A percentile compares a stretch with the other conserved stretches of the same genome.
These are phyloP conservation scores for Fraxinus latifolia DNA, from an alignment of 305 asterid species.

Conservation along the genomic window DNA sequence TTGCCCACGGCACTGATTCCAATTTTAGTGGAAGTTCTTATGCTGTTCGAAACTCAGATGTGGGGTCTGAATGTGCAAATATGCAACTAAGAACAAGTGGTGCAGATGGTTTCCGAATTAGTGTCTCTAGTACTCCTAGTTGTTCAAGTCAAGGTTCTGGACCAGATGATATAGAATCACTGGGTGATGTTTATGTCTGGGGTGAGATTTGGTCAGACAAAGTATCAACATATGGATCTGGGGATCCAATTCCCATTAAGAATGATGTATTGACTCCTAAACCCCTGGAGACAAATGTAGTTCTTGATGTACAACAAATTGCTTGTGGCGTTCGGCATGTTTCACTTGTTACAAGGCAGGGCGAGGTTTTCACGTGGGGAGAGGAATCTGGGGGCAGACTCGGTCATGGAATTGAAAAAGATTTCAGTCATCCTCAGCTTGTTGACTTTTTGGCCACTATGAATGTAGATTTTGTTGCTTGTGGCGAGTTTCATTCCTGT, in stretches of 20 bases:
- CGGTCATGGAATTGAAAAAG: constrained; percentile 82
- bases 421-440: constrained; percentile 64
- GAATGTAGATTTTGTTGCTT: constrained; percentile 65
- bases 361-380: constrained; percentile 93
- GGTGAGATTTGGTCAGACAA: constrained; percentile 89
- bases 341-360: constrained; percentile 86
- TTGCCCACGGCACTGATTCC: constrained; percentile 49
- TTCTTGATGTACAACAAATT: constrained; percentile 78
- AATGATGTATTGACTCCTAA: constrained; percentile 65
- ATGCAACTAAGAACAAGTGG: constrained; percentile 81
- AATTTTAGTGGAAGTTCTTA: constrained; percentile 31
- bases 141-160: constrained; percentile 83
- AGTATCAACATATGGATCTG: constrained; percentile 45
- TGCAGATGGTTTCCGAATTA: constrained; percentile 86
- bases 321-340: constrained; percentile 83
- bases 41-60: constrained; percentile 64
- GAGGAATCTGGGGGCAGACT: constrained; percentile 89
- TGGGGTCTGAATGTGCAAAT: constrained; percentile 58
- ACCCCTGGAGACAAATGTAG: constrained; percentile 72
- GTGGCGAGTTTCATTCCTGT: constrained; percentile 89
- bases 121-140: constrained; percentile 93
- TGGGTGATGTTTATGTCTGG: constrained; percentile 93
- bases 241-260: constrained; percentile 53
- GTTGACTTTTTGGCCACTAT: constrained; percentile 65
- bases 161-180: constrained; percentile 83